A percentile compares a stretch with the other conserved stretches of the same genome.
Conservation (phyloP, 176 grass and related monocot genomes). For the Aechmea fasciata region DNA sequence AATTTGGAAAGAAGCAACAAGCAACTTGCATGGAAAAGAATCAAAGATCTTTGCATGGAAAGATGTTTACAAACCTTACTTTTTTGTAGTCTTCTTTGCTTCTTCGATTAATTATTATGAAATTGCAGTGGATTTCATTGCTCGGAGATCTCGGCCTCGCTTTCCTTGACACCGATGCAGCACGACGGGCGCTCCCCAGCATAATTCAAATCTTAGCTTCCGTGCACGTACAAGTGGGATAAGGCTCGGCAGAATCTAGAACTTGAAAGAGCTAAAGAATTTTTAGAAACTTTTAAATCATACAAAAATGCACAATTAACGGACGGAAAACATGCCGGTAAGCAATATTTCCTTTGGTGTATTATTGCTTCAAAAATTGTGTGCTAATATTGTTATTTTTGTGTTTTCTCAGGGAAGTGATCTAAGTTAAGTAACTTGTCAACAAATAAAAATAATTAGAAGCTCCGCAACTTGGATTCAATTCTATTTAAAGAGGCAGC, state of each 20-base stretch:
- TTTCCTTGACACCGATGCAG: conserved; percentile 84
- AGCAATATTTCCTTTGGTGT: not conserved
- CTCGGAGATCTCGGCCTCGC: conserved; percentile 75
- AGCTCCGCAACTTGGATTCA: too few species aligned
- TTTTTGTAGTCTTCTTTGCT: too few species aligned
- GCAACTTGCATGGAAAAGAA: too few species aligned
- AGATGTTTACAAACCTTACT: too few species aligned
- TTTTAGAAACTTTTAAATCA: conserved; percentile 88
- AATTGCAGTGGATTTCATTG: conserved; percentile 72
- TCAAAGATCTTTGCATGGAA: too few species aligned
- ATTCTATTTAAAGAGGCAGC: too few species aligned
- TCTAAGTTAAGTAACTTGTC: too few species aligned
- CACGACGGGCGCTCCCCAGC: conserved; percentile 54
- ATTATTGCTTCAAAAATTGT: too few species aligned
- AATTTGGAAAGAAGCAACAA: too few species aligned
- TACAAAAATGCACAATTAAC: conserved; percentile 79
- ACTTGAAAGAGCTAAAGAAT: conserved; percentile 55
- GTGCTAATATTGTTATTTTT: too few species aligned
- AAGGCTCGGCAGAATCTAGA: conserved; percentile 54
- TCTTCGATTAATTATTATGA: conserved; percentile 22
- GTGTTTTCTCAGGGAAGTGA: too few species aligned
- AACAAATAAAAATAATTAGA: too few species aligned
- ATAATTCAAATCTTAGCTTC: conserved; percentile 64
- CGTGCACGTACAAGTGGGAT: conserved; percentile 79
- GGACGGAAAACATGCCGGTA: conserved; percentile 88